phyloP scores from a whole-genome alignment of 192 early-diverging fungal genomes.

The Mortierella claussenii region DNA sequence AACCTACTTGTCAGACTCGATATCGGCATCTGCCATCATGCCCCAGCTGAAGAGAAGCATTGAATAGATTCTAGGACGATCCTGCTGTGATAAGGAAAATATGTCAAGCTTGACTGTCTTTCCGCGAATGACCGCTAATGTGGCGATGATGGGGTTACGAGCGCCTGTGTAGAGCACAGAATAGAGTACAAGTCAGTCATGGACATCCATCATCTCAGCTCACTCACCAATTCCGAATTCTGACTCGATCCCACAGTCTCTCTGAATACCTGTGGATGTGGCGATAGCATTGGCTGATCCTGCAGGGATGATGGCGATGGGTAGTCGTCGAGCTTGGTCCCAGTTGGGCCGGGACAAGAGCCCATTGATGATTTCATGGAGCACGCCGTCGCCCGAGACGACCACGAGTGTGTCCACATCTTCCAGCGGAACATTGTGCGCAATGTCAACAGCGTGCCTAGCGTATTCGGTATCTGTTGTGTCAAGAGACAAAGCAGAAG shows the following conservation, averaged over 20 bases:
- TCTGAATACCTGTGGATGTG: constrained; percentile 41
- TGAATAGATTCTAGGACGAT: constrained; percentile 58
- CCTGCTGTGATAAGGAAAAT: constrained; percentile 59
- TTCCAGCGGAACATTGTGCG: constrained; percentile 29
- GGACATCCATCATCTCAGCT: no score
- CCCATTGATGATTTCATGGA: constrained; percentile 64
- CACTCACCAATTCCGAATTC: background rate
- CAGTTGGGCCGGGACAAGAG: constrained; percentile 46
- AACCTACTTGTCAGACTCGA: constrained; percentile 65
- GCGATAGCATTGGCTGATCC: constrained; percentile 64
- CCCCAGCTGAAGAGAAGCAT: constrained; percentile 69
- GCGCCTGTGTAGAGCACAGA: constrained; percentile 8
- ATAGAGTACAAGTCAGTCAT: background rate
- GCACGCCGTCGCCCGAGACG: constrained; percentile 58
- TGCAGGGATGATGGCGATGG: constrained; percentile 55
- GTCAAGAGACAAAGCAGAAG: constrained; percentile 4
- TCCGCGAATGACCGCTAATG: constrained; percentile 63
- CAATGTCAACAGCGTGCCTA: constrained; percentile 41
- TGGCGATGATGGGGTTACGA: constrained; percentile 40
- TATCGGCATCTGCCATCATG: constrained; percentile 67
- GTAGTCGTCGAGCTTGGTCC: constrained; percentile 5
- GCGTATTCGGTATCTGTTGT: constrained; percentile 43
- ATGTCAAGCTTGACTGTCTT: constrained; percentile 62
- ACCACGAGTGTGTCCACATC: constrained; percentile 24
- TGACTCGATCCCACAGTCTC: no score